A percentile compares a stretch with the other conserved stretches of the same genome.
Conservation (phyloP, 768 basidiomycete species). For the Rhodosporidiobolus sp. region DNA sequence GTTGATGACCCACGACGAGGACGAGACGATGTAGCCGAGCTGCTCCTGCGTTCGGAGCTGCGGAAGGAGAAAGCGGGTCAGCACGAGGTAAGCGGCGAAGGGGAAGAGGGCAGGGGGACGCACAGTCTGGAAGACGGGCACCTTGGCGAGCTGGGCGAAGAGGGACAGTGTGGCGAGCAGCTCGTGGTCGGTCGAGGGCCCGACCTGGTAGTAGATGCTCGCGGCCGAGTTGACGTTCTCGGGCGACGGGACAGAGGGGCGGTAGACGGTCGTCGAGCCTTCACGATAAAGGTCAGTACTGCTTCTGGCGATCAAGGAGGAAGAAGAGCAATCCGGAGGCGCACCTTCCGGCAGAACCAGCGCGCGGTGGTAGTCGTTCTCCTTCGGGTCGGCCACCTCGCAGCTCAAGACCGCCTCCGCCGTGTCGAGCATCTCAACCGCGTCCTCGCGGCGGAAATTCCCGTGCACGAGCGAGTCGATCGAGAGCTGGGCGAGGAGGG, state of each 20-base stretch:
- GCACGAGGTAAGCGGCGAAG: conserved; percentile 49
- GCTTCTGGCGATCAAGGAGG: neutral
- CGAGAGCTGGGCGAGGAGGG: conserved; percentile 64
- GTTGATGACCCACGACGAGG: conserved; percentile 55
- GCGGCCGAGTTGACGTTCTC: conserved; percentile 79
- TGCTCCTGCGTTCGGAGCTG: conserved; percentile 82
- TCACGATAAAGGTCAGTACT: neutral
- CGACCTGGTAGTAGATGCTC: conserved; percentile 64
- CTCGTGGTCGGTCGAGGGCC: conserved; percentile 61
- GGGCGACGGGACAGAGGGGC: conserved; percentile 67
- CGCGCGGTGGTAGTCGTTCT: conserved; percentile 51
- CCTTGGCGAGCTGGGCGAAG: conserved; percentile 76
- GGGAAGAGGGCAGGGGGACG: conserved; percentile 51
- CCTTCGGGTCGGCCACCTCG: conserved; percentile 56
- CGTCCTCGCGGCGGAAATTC: conserved; percentile 64
- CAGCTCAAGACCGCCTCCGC: conserved; percentile 64
- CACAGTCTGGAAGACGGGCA: conserved; percentile 84
- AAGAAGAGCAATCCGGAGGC: neutral
- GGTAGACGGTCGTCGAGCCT: conserved; percentile 61
- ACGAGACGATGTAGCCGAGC: conserved; percentile 79
- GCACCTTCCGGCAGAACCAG: conserved; percentile 51
- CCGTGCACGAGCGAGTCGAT: conserved; percentile 74
- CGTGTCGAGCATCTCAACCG: conserved; percentile 68
- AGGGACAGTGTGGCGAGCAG: conserved; percentile 68
- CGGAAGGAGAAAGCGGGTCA: conserved; percentile 54